These are phyloP conservation scores for Leccinum olivaceopallidum DNA, from an alignment of 768 basidiomycete genomes.

Conservation along the genomic window DNA sequence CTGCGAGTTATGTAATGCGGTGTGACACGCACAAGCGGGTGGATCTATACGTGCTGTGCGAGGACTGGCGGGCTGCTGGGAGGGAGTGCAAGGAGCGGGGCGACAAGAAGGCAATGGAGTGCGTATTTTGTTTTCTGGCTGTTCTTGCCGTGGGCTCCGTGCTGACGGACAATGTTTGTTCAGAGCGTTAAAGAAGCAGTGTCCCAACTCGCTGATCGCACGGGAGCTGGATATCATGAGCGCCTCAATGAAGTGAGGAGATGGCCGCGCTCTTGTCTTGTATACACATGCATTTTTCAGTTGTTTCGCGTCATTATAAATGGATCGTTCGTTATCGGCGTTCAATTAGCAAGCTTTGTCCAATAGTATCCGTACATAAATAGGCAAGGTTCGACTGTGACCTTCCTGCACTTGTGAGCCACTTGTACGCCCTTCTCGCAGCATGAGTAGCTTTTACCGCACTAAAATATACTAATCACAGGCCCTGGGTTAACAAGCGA, in stretches of 20 bases:
- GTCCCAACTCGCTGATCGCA: slow-evolving; percentile 78
- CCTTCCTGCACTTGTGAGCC: too few species aligned
- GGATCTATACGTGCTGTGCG: slow-evolving; percentile 87
- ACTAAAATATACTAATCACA: too few species aligned
- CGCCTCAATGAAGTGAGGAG: slow-evolving; percentile 63
- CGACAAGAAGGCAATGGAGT: slow-evolving; percentile 86
- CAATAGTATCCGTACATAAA: too few species aligned
- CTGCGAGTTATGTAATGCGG: slow-evolving; percentile 70
- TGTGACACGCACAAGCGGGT: slow-evolving; percentile 84
- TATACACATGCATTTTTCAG: not conserved
- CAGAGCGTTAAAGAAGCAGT: slow-evolving; percentile 71
- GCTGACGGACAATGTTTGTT: not conserved
- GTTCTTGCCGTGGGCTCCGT: not conserved
- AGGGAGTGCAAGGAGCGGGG: slow-evolving; percentile 88
- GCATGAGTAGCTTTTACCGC: too few species aligned
- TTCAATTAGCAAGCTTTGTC: not conserved
- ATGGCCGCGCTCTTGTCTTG: not conserved
- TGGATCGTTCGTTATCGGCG: not conserved
- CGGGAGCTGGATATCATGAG: slow-evolving; percentile 73
- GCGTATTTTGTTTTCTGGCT: slow-evolving; percentile 35
- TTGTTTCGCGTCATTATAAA: not conserved
- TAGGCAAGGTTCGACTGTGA: too few species aligned
- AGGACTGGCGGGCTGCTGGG: slow-evolving; percentile 88
- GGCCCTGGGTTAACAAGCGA: too few species aligned
- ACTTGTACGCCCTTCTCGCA: too few species aligned